Percentiles rank a stretch among this genome's conserved stretches.
These are phyloP conservation scores for Globisporangium cederbergense DNA, from an alignment of 352 stramenopile genomes.

Conservation along the genomic window DNA sequence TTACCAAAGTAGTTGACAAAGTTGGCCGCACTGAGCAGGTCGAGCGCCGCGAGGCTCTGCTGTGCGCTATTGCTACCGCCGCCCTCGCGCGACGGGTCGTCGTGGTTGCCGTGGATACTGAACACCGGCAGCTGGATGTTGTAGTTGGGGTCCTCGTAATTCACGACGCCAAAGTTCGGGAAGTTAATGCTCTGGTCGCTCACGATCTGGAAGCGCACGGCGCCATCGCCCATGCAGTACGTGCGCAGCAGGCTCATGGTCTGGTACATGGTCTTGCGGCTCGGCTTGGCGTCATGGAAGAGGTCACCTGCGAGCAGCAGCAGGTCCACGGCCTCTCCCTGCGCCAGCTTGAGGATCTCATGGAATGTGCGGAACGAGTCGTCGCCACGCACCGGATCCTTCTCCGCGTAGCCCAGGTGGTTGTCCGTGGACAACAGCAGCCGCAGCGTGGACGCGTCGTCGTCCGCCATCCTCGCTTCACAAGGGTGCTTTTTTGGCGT, in stretches of 20 bases:
- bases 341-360: conserved; percentile 79
- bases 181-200: conserved; percentile 91
- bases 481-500: neutral
- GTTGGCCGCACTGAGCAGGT: conserved; percentile 94
- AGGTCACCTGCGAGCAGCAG: conserved; percentile 96
- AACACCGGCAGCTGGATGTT: conserved; percentile 97
- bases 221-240: conserved; percentile 92
- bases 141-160: conserved; percentile 96
- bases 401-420: conserved; percentile 96
- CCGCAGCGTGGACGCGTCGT: conserved; percentile 48
- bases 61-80: conserved; percentile 31
- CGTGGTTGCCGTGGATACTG: conserved; percentile 99
- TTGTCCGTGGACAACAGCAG: conserved; percentile 99
- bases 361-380: conserved; percentile 91
- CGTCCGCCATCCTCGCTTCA: conserved; percentile 6
- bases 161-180: conserved; percentile 89
- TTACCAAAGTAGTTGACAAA: conserved; percentile 99
- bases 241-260: conserved; percentile 96
- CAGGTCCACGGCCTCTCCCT: conserved; percentile 83
- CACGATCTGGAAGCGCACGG: conserved; percentile 86
- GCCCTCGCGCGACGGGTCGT: conserved; percentile 95
- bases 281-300: conserved; percentile 99
- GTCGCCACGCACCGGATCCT: conserved; percentile 92
- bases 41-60: conserved; percentile 91
- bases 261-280: conserved; percentile 92